These are phyloP conservation scores for Quercus robur DNA, from an alignment of 306 rosid species.

Conservation along the genomic window DNA sequence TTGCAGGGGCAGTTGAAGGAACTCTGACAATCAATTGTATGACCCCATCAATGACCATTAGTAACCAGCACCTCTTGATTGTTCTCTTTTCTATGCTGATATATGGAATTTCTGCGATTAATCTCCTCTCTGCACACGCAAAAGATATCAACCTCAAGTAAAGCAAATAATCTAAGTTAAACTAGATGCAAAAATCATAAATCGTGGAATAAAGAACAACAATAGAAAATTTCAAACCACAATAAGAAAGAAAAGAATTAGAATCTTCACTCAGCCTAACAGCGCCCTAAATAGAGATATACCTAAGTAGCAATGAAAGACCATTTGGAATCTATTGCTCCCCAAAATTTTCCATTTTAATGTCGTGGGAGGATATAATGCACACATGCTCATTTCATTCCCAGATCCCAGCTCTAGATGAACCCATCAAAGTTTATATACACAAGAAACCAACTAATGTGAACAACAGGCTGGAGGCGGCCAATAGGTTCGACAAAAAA, in stretches of 20 bases:
- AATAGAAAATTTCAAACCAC: not conserved
- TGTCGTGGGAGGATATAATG: not conserved
- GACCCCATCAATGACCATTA: slow-evolving; percentile 45
- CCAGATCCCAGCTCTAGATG: not conserved
- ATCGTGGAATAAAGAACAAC: not conserved
- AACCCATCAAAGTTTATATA: not conserved
- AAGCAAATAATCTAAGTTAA: not conserved
- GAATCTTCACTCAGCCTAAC: not conserved
- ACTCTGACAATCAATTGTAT: not conserved
- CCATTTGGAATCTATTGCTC: not conserved
- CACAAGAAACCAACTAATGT: too few relatives aligned
- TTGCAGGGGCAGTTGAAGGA: slow-evolving; percentile 9
- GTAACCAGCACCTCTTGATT: slow-evolving; percentile 32
- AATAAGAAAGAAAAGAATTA: not conserved
- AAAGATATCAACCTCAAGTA: not conserved
- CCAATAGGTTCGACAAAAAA: too few relatives aligned
- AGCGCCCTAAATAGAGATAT: not conserved
- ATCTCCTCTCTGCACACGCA: slow-evolving; percentile 64
- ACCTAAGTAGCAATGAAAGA: not conserved
- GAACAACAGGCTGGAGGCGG: too few relatives aligned
- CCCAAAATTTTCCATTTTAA: not conserved
- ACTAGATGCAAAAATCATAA: not conserved
- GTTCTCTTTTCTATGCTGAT: slow-evolving; percentile 47
- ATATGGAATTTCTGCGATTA: slow-evolving; percentile 38
- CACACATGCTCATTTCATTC: not conserved